Evolutionary conservation across 2,329 filamentous ascomycete species (phyloP), one percentile per base, ranked within the genome.

Genomic region (Chrysoporthe austroafricana): DNA sequence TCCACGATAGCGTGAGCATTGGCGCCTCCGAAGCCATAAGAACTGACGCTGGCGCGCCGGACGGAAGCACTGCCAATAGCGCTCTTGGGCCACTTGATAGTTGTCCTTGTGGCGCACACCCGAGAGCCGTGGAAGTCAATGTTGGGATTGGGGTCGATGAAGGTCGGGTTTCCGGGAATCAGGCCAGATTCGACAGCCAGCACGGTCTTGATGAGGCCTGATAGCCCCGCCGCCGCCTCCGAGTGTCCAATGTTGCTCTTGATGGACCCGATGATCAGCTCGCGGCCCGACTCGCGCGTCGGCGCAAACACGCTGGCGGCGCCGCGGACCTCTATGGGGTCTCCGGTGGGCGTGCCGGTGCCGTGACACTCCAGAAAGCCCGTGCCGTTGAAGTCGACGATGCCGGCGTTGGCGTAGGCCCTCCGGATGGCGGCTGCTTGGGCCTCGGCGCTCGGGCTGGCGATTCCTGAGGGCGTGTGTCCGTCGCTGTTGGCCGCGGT

Each of bases 221-320:
- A 69, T 1, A 73, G 63, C 3, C 71, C 73, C 2, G 72, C 67
- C 5, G 68, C 64, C 3, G 67, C 69, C 67, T 74, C 73, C 5
- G 70, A 54, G 63, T 75, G 73, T 1, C 73, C 73, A 4, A 75
- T 63, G 63, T 73, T 74, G 18, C 70, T 70, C 60, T 75, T 76
- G 16, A 74, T 56, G 32, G 73, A 71, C 3, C 72, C 73, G 7
- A 74, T 66, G n/a, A 54, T 48, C 4, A 70, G 63, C 9, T 13
- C 26, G 9, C 36, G 13, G 4, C 43, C 52, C 8, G 2, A 54
- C 39, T 26, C 43, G 18, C 61, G 63, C 6, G 43, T 50, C 7
- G 21, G 11, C 4, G 59, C n/a, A 39, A 62, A 62, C 13, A 39
- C 59, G 14, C 26, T 43, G 11, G 13, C 72, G 16, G 62, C 69